These are phyloP conservation scores for Pseudonitzschia pungens DNA, from an alignment of 108 stramenopile genomes.

Conservation along the genomic window DNA sequence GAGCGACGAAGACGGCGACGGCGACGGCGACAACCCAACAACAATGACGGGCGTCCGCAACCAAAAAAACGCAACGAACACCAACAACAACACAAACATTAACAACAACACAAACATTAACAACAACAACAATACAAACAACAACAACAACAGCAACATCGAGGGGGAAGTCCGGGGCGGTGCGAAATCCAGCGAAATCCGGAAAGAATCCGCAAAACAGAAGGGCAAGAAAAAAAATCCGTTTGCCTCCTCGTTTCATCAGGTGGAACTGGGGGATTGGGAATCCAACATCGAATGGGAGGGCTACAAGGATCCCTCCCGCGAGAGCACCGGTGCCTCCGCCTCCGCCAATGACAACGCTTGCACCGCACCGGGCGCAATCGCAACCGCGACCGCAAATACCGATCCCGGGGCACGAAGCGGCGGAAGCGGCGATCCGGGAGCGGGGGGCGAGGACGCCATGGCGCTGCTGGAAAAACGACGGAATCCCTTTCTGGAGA, in stretches of 20 bases:
- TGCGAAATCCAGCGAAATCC: neutral
- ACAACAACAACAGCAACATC: neutral
- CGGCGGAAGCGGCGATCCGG: slow-evolving; percentile 4
- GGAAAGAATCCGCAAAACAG: neutral
- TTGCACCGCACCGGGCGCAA: too few species aligned
- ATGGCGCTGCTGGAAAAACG: slow-evolving; percentile 36
- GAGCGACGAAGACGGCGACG: neutral
- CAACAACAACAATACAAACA: neutral
- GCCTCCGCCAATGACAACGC: slow-evolving; percentile 3
- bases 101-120: neutral
- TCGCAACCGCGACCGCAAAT: too few species aligned
- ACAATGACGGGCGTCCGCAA: too few species aligned
- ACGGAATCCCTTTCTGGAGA: slow-evolving; percentile 79
- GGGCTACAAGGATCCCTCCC: slow-evolving; percentile 41
- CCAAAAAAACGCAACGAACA: too few species aligned
- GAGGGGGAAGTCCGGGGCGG: neutral
- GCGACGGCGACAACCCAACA: neutral
- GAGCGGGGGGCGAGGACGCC: slow-evolving; percentile 8
- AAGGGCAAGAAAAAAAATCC: slow-evolving; percentile 15
- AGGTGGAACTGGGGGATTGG: slow-evolving; percentile 78
- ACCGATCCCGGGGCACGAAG: too few species aligned
- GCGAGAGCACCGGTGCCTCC: slow-evolving; percentile 18
- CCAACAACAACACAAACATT: too few species aligned
- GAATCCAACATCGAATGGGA: slow-evolving; percentile 83
- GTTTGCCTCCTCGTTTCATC: slow-evolving; percentile 57